Percentiles rank a stretch among this genome's conserved stretches.
These are phyloP conservation scores for Boletus reticuloceps DNA, from an alignment of 768 basidiomycete species.

Conservation along the genomic window DNA sequence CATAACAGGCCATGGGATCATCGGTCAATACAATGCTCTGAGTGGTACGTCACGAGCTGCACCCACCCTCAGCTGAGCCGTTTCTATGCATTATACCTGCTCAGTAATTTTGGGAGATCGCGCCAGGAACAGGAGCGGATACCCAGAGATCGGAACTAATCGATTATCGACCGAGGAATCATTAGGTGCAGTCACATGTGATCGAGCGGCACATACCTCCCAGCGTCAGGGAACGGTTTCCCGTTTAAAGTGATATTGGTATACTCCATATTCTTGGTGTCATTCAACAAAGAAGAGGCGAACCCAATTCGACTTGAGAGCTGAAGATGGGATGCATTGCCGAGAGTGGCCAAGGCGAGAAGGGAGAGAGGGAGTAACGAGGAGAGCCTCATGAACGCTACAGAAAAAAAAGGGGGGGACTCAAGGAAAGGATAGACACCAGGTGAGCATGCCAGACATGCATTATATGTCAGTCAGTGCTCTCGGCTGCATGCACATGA, in stretches of 20 bases:
- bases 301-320: conserved; percentile 12
- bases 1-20: conserved; percentile 25
- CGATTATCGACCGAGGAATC: conserved; percentile 1
- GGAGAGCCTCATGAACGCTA: conserved; percentile 12
- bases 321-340: conserved; percentile 10
- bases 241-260: conserved; percentile 41
- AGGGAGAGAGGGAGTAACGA: conserved; percentile 7
- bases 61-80: conserved; percentile 48
- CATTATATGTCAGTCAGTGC: too few relatives aligned
- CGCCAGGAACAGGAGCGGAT: conserved; percentile 40
- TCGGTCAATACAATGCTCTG: not conserved
- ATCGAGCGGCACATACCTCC: conserved; percentile 34
- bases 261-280: conserved; percentile 36
- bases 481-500: too few relatives aligned
- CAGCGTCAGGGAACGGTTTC: conserved; percentile 37
- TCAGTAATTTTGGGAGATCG: conserved; percentile 36
- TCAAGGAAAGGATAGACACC: too few relatives aligned
- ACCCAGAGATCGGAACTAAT: conserved; percentile 66
- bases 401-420: too few relatives aligned
- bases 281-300: conserved; percentile 10
- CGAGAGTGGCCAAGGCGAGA: conserved; percentile 3
- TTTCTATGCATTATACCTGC: conserved; percentile 51
- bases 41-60: not conserved
- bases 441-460: too few relatives aligned
- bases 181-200: not conserved